Percentiles rank a stretch among this genome's conserved stretches.
These are phyloP conservation scores for Leishmania major DNA, from an alignment of 208 protist genomes.

Conservation along the genomic window DNA sequence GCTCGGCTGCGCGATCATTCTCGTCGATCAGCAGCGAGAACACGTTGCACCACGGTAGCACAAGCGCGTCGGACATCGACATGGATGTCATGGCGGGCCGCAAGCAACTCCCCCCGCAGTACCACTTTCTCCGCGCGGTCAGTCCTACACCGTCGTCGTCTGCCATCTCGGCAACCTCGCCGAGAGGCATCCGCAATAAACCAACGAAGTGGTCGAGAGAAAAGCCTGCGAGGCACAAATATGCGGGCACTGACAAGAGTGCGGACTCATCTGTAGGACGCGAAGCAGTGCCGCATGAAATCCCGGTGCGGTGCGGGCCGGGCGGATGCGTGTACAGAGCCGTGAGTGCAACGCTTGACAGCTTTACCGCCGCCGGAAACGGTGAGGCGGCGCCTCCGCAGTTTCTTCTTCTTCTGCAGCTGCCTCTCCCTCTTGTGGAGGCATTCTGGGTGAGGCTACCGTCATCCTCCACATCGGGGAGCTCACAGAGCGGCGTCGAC, in stretches of 20 bases:
- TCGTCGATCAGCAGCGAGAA: conserved; percentile 4
- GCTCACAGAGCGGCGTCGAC: not conserved
- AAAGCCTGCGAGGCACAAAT: not conserved
- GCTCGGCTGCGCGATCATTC: not conserved
- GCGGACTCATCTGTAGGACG: not conserved
- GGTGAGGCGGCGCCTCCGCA: not conserved
- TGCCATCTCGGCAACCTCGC: not conserved
- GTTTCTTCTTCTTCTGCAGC: conserved; percentile 15
- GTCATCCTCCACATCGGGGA: conserved; percentile 1
- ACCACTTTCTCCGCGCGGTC: not conserved
- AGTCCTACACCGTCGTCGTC: not conserved
- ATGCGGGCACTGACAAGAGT: not conserved
- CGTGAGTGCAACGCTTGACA: not conserved
- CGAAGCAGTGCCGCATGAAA: not conserved
- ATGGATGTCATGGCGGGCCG: conserved; percentile 27
- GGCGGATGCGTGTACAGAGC: conserved; percentile 15
- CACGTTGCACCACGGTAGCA: conserved; percentile 23
- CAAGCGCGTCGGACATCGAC: conserved; percentile 34
- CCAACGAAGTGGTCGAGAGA: not conserved
- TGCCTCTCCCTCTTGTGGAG: conserved; percentile 27
- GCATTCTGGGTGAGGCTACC: conserved; percentile 29
- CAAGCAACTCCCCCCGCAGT: conserved; percentile 15
- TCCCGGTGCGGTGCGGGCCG: conserved; percentile 27
- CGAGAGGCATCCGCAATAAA: not conserved
- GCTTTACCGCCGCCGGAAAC: not conserved